Base-by-base conservation (phyloP, 106 monocot genomes). In the Ottelia alismoides region DNA sequence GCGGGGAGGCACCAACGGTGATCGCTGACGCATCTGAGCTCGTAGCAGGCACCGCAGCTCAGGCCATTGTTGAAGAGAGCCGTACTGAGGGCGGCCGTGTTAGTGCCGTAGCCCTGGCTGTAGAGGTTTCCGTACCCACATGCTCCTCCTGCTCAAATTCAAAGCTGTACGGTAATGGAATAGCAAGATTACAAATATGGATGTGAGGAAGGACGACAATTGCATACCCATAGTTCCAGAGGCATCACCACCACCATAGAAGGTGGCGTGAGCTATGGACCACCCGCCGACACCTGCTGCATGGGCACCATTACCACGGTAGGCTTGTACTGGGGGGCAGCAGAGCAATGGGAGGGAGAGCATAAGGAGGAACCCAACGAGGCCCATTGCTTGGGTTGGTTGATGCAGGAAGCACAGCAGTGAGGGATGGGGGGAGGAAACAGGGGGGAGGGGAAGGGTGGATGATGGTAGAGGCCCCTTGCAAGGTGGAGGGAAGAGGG, bases 221-320 rank as follows among this genome's bases (percentile, higher is more conserved):
- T 14, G 21, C 48, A 7, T 51, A 63, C 63, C 63, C 63, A 63
- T 63, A 22, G 63, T 63, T 26, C 63, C 63, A 51, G 63, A 63
- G 21, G 63, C 63, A 32, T 63, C 63, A 18, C 63, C 63, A 31
- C 63, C 63, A 14, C 63, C 63, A 31, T 63, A 63, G 51, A 63
- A 63, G 51, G 63, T 63, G 32, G 63, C 63, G 24, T 63, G 51
- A 16, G 63, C 63, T 20, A 3, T 25, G 22, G 51, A 32, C 63
- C 63, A 63, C 12, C 51, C 50, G 22, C 51, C 51, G 24, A 31
- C 51, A 20, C 55, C 55, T 6, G 5, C 3, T 6, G 22, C 55
- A 49, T 49, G 25, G 25, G 11, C 61, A 29, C n/a, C n/a, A n/a
- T n/a, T n/a, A n/a, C n/a, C n/a, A n/a, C n/a, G n/a, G 7, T 24